Conservation (phyloP, 129 eudicot genomes). For the Tagetes patula region DNA sequence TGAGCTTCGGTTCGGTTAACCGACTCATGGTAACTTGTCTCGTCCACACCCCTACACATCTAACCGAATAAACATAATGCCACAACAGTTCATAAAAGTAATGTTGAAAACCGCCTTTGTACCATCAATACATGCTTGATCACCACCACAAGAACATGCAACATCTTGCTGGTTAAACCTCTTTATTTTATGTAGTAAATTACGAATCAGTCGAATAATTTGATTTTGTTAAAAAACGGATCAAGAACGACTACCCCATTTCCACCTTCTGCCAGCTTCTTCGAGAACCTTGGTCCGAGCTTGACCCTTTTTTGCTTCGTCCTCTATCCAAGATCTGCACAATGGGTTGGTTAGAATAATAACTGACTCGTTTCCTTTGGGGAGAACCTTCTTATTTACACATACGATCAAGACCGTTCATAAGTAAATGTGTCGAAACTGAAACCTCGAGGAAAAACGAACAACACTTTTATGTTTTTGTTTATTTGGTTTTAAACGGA, state of each 20-base stretch:
- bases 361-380: neutral
- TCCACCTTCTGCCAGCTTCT: constrained; percentile 87
- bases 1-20: constrained; percentile 1
- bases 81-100: constrained; percentile 4
- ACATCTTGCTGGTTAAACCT: neutral
- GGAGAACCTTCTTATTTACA: neutral
- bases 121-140: neutral
- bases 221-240: neutral
- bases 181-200: neutral
- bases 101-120: constrained; percentile 17
- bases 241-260: constrained; percentile 59
- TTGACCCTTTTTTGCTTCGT: constrained; percentile 84
- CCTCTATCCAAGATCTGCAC: constrained; percentile 93
- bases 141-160: neutral
- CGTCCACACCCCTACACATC: constrained; percentile 1
- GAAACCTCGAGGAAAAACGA: neutral
- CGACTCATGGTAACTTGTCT: neutral
- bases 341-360: neutral
- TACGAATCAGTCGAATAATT: neutral
- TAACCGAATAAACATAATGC: constrained; percentile 14
- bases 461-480: neutral
- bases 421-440: neutral
- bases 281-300: constrained; percentile 82
- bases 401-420: neutral
- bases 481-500: neutral